A percentile compares a stretch with the other conserved stretches of the same genome.
phyloP scores from a whole-genome alignment of 148 eudicot genomes.

The Nepenthes gracilis region DNA sequence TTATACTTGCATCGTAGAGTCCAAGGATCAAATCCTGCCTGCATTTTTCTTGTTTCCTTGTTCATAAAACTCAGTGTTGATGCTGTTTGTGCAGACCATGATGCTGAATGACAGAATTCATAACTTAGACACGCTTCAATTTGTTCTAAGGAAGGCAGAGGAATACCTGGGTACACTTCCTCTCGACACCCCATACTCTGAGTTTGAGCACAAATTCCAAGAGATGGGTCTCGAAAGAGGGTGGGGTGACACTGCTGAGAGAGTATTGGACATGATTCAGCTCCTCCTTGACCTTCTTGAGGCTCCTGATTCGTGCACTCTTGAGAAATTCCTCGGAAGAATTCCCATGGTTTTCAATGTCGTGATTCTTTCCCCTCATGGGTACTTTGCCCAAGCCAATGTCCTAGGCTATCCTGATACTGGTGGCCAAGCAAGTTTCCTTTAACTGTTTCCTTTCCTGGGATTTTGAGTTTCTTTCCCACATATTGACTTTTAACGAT shows the following conservation, averaged over 20 bases:
- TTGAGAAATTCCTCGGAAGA: slow-evolving; percentile 77
- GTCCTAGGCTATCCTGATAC: slow-evolving; percentile 98
- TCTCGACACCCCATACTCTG: slow-evolving; percentile 64
- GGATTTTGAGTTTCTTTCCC: not conserved
- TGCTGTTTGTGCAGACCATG: slow-evolving; percentile 43
- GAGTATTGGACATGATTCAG: slow-evolving; percentile 78
- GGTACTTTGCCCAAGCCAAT: slow-evolving; percentile 93
- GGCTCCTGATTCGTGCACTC: slow-evolving; percentile 96
- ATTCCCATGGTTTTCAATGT: slow-evolving; percentile 98
- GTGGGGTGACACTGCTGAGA: slow-evolving; percentile 86
- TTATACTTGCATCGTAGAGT: too few species aligned
- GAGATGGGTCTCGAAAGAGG: slow-evolving; percentile 95
- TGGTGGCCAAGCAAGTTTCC: slow-evolving; percentile 69
- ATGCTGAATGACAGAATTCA: slow-evolving; percentile 90
- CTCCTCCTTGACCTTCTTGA: slow-evolving; percentile 87
- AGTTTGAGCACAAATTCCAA: slow-evolving; percentile 77
- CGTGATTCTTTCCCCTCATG: slow-evolving; percentile 93
- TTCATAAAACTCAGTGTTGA: not conserved
- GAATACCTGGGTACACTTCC: slow-evolving; percentile 61
- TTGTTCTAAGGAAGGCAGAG: slow-evolving; percentile 69
- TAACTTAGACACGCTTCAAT: slow-evolving; percentile 59
- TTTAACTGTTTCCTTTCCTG: not conserved
- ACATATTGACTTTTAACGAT: too few species aligned
- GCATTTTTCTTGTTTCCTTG: not conserved
- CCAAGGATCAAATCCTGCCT: not conserved